These are phyloP conservation scores for Mucor velutinosus DNA, from an alignment of 371 early-diverging fungal genomes.

Conservation along the genomic window DNA sequence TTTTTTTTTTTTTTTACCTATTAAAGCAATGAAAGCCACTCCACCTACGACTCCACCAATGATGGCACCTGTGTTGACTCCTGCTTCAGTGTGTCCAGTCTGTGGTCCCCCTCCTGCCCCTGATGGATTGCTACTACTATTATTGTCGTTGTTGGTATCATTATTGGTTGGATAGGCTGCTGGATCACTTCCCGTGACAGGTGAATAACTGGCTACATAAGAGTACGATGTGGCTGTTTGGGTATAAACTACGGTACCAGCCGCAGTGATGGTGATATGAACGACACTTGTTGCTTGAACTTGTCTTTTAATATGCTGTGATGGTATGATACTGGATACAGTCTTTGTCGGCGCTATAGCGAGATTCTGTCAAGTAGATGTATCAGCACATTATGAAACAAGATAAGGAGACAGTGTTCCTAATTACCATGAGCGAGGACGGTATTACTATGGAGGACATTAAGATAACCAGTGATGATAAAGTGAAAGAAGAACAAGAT, in stretches of 20 bases:
- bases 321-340: not conserved
- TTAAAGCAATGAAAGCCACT: slow-evolving; percentile 14
- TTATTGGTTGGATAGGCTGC: not conserved
- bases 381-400: too few species aligned
- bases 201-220: slow-evolving; percentile 19
- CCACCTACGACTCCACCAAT: slow-evolving; percentile 20
- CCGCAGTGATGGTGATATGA: slow-evolving; percentile 22
- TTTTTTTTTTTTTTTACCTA: too few species aligned
- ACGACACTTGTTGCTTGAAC: slow-evolving; percentile 12
- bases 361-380: not conserved
- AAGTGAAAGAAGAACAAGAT: not conserved
- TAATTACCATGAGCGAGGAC: not conserved
- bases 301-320: not conserved
- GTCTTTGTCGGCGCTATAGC: not conserved
- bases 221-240: slow-evolving; percentile 31
- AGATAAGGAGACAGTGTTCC: too few species aligned
- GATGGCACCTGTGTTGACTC: slow-evolving; percentile 11
- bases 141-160: not conserved
- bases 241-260: slow-evolving; percentile 27
- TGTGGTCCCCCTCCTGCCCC: not conserved
- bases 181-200: not conserved
- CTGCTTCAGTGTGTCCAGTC: not conserved
- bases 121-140: not conserved
- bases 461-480: not conserved
- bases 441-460: not conserved